Conservation (phyloP, 176 grass and related monocot genomes). For the Dactylis glomerata region DNA sequence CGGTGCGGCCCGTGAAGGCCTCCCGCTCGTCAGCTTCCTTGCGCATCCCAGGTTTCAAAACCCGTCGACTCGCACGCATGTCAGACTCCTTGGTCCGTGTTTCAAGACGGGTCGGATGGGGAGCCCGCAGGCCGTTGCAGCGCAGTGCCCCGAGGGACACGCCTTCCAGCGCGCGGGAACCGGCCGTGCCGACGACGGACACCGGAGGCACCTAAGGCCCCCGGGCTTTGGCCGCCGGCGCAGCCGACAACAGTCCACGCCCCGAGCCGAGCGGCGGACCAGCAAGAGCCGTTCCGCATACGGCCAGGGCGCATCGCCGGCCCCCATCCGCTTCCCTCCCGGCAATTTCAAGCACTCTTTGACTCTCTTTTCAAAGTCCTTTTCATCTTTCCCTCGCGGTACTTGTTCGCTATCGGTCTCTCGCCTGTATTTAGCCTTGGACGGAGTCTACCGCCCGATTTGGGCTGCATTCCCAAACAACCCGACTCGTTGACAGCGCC, state of each 20-base stretch:
- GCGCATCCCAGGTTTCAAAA: not conserved
- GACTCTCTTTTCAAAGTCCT: conserved; percentile 89
- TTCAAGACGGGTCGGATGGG: conserved; percentile 76
- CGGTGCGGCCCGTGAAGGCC: conserved; percentile 25
- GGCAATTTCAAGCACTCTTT: conserved; percentile 86
- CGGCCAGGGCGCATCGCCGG: conserved; percentile 39
- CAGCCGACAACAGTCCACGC: conserved; percentile 8
- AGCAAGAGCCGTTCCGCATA: conserved; percentile 19
- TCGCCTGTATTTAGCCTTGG: conserved; percentile 62
- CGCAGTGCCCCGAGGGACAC: not conserved
- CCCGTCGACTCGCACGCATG: conserved; percentile 37
- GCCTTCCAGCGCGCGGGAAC: too few species aligned
- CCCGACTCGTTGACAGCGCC: conserved; percentile 53
- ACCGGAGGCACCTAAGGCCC: too few species aligned
- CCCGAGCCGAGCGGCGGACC: conserved; percentile 26
- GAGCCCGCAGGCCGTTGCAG: conserved; percentile 32
- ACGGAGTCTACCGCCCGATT: conserved; percentile 50
- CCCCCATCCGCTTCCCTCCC: conserved; percentile 81
- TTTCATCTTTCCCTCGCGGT: conserved; percentile 78
- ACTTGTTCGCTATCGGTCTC: conserved; percentile 70
- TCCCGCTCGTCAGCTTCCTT: conserved; percentile 28
- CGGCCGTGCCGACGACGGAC: too few species aligned
- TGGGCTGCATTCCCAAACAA: conserved; percentile 65
- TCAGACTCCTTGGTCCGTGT: conserved; percentile 71
- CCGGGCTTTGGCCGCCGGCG: too few species aligned